These are phyloP conservation scores for Paramecium sexaurelia DNA, from an alignment of 73 alveolate species.

Conservation along the genomic window DNA sequence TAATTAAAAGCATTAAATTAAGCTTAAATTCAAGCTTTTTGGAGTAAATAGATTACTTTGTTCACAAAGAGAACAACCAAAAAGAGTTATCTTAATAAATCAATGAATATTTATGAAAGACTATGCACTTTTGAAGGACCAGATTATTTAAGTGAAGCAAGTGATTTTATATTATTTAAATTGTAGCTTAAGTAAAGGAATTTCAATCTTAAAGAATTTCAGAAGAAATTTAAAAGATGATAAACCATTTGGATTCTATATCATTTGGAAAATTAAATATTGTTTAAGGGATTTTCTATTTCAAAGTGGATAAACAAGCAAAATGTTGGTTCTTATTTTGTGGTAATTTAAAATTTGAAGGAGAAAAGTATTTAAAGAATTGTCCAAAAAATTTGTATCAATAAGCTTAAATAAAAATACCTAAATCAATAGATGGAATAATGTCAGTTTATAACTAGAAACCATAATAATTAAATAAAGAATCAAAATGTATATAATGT, in stretches of 20 bases:
- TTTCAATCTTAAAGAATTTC: constrained; percentile 42
- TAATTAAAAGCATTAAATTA: neutral
- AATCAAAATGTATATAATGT: constrained; percentile 16
- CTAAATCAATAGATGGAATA: constrained; percentile 37
- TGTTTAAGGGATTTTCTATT: constrained; percentile 6
- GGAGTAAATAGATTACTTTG: constrained; percentile 39
- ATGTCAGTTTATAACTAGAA: constrained; percentile 28
- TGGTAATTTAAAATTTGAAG: constrained; percentile 40
- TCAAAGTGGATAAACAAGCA: constrained; percentile 44
- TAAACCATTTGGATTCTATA: constrained; percentile 25
- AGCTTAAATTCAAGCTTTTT: constrained; percentile 40
- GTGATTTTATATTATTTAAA: neutral
- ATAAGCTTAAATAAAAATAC: constrained; percentile 11
- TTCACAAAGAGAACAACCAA: constrained; percentile 3
- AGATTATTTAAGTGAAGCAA: constrained; percentile 53
- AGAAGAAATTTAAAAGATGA: constrained; percentile 46
- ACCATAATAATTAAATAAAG: constrained; percentile 20
- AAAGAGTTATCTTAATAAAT: neutral
- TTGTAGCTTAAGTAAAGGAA: constrained; percentile 38
- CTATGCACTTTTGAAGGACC: constrained; percentile 58
- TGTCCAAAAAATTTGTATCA: neutral
- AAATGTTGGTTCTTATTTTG: constrained; percentile 50
- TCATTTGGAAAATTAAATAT: constrained; percentile 38
- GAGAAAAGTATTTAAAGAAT: neutral
- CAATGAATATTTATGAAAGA: constrained; percentile 56